Base-by-base conservation (phyloP, 2,329 filamentous ascomycete genomes). In the Penicillium capsulatum region DNA sequence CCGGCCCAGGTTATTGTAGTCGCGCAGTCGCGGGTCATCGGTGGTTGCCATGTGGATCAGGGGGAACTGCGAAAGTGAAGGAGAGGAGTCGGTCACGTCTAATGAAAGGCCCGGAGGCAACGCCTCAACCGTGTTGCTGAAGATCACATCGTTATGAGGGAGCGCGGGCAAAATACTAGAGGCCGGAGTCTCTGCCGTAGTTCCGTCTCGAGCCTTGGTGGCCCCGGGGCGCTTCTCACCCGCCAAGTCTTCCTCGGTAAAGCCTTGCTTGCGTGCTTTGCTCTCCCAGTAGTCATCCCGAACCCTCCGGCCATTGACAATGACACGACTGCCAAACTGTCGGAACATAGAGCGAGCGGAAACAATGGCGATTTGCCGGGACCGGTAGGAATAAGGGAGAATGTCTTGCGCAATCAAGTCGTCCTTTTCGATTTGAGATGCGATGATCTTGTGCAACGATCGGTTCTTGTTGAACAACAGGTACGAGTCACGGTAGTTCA, bases 201-300 rank as follows among this genome's bases (percentile, higher is more conserved):
- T 83, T 30, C 86, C 84, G 69, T 95, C 87, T 58, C 91, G 78
- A 45, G 86, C 85, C 70, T 94, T 95, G 42, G 88, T 82, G 27
- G 86, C 90, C 38, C 92, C 92, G 4, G 92, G 92, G 49, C 92
- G 78, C 73, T 98, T 97, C 69, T 98, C 92, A 28, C 92, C 92
- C 3, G 92, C 92, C 35, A 90, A 76, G 65, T 98, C 92, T 48
- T 94, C 89, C 64, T 98, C 92, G 1, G 92, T 98, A 61, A 98
- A 98, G 8, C 92, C 92, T 67, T 98, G 92, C 68, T 97, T 98
- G 33, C 86, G 79, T 6, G 92, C 92, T 68, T 97, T 97, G 59
- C 84, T 86, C 66, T 97, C 92, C 92, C 92, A 98, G 67, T 98
- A 98, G 63, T 98, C 92, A 67, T 98, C 92, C 34, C 92, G 83